Conservation (phyloP, 345 rosid species). For the Eucalyptus cloeziana region DNA sequence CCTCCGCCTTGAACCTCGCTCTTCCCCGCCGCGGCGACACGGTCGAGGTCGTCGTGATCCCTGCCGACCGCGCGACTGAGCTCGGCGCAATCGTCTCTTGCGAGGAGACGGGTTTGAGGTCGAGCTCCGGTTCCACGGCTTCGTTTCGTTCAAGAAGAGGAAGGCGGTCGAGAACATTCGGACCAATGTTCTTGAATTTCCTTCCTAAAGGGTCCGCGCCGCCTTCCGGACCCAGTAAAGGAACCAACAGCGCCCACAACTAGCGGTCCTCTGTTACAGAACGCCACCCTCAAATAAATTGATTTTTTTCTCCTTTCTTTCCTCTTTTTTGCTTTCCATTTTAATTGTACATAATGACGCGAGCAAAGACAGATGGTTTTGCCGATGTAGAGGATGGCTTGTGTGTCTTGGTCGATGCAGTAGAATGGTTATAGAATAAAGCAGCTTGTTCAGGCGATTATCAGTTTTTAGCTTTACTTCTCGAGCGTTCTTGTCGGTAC, state of each 20-base stretch:
- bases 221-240: constrained; percentile 45
- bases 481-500: background rate
- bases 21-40: background rate
- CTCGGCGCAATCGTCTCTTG: background rate
- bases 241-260: constrained; percentile 25
- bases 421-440: background rate
- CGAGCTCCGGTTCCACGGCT: background rate
- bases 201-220: constrained; percentile 47
- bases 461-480: background rate
- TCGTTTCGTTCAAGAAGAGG: background rate
- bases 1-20: background rate
- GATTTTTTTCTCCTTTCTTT: background rate
- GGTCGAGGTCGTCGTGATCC: background rate
- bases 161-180: constrained; percentile 2
- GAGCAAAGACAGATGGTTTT: background rate
- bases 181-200: constrained; percentile 27
- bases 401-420: background rate
- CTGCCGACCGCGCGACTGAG: background rate
- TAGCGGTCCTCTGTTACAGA: background rate
- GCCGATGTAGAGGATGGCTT: background rate
- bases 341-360: background rate
- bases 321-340: background rate
- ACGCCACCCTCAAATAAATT: background rate
- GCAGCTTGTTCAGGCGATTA: background rate
- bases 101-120: background rate